Conservation (phyloP, 768 basidiomycete genomes). For the Lyophyllum semitale region DNA sequence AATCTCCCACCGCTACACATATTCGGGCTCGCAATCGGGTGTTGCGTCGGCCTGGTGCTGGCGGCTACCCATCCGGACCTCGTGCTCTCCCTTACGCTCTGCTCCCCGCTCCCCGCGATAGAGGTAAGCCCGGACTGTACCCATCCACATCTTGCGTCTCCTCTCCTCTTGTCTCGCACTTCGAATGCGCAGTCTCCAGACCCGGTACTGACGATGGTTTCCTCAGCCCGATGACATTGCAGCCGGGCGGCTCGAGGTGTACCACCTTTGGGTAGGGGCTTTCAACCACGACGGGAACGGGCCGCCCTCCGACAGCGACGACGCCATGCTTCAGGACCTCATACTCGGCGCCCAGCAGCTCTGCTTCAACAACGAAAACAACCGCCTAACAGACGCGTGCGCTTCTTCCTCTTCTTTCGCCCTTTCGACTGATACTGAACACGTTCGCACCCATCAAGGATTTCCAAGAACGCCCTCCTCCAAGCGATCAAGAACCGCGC, state of each 20-base stretch:
- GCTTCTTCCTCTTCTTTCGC: neutral
- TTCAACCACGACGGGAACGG: conserved; percentile 19
- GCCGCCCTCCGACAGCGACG: conserved; percentile 6
- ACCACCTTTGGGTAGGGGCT: conserved; percentile 19
- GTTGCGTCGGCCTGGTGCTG: conserved; percentile 25
- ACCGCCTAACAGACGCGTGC: conserved; percentile 16
- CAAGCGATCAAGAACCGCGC: conserved; percentile 17
- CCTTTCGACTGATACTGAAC: neutral
- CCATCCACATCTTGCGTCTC: neutral
- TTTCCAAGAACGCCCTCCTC: conserved; percentile 12
- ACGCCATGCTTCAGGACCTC: conserved; percentile 14
- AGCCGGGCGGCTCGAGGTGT: conserved; percentile 19
- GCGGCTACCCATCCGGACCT: conserved; percentile 21
- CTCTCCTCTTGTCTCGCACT: neutral
- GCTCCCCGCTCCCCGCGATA: conserved; percentile 23
- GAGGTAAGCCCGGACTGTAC: conserved; percentile 21
- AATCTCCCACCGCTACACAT: conserved; percentile 28
- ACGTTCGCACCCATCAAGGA: conserved; percentile 1
- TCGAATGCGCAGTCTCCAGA: neutral
- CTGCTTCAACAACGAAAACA: conserved; percentile 19
- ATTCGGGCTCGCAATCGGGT: conserved; percentile 27
- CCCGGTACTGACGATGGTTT: neutral
- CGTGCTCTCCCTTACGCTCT: conserved; percentile 24
- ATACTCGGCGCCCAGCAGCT: conserved; percentile 20
- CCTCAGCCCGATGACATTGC: conserved; percentile 21